Evolutionary conservation across 2,329 filamentous ascomycete species (phyloP).

Genomic region (Monosporascus sp.): DNA sequence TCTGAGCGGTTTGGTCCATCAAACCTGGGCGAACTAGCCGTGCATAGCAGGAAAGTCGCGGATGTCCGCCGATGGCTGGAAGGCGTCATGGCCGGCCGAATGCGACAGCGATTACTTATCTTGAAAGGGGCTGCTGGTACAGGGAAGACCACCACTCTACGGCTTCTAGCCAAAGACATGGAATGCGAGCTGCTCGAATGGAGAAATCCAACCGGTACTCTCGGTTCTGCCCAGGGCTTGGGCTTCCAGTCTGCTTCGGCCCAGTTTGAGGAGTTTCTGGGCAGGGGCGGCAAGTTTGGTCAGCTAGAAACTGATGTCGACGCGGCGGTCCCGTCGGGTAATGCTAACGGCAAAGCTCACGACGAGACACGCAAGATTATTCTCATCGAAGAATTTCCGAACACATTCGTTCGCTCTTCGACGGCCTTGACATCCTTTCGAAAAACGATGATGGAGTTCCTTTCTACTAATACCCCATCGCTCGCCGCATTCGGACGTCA

Average conservation of each 20-base stretch:
- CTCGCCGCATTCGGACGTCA: conserved; percentile 41
- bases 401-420: conserved; percentile 64
- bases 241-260: conserved; percentile 65
- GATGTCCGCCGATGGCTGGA: conserved; percentile 83
- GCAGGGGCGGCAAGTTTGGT: conserved; percentile 72
- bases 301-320: conserved; percentile 51
- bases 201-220: conserved; percentile 70
- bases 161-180: conserved; percentile 72
- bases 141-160: conserved; percentile 86
- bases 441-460: conserved; percentile 66
- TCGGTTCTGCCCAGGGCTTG: conserved; percentile 54
- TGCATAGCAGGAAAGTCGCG: conserved; percentile 89
- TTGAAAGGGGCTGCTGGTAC: conserved; percentile 87
- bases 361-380: conserved; percentile 50
- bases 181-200: conserved; percentile 78
- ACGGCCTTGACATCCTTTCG: conserved; percentile 66
- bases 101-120: conserved; percentile 69
- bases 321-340: conserved; percentile 7
- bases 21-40: conserved; percentile 77
- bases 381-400: conserved; percentile 77
- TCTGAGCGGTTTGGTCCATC: conserved; percentile 75
- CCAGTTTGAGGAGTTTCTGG: conserved; percentile 90
- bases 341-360: conserved; percentile 3
- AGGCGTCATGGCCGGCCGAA: conserved; percentile 60
- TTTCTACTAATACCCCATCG: conserved; percentile 61